A percentile compares a stretch with the other conserved stretches of the same genome.
Conservation (phyloP, 1,284 basidiomycete genomes). For the Entoloma clypeatum region DNA sequence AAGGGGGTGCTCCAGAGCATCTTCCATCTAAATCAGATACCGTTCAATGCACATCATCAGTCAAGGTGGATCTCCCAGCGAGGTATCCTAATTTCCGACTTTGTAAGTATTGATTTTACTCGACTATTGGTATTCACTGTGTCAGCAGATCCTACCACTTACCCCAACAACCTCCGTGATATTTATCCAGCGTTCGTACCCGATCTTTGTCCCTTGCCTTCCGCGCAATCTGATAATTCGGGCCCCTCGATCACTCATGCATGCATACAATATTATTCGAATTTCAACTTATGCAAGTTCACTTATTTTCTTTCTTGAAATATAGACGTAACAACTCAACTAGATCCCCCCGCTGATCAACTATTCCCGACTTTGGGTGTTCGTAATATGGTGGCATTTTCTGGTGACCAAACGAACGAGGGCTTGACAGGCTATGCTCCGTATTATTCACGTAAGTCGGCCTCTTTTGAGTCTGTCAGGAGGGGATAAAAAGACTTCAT, state of each 20-base stretch:
- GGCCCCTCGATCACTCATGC: too few species aligned
- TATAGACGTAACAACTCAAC: too few species aligned
- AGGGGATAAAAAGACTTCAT: too few species aligned
- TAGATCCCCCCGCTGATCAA: too few species aligned
- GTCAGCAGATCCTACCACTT: constrained; percentile 23
- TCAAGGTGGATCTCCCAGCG: constrained; percentile 8
- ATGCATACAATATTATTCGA: too few species aligned
- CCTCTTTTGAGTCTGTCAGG: too few species aligned
- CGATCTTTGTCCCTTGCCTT: background rate
- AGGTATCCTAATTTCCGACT: constrained; percentile 22
- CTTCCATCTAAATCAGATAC: constrained; percentile 4
- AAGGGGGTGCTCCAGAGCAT: background rate
- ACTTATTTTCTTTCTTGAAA: background rate
- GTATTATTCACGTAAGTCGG: too few species aligned
- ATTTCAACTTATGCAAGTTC: constrained; percentile 27
- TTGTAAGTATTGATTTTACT: constrained; percentile 16
- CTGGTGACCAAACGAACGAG: too few species aligned
- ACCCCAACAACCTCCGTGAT: constrained; percentile 20
- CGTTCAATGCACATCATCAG: background rate
- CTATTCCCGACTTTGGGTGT: too few species aligned
- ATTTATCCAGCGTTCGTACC: constrained; percentile 16
- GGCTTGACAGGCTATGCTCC: too few species aligned
- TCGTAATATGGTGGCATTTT: too few species aligned
- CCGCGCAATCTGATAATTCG: too few species aligned
- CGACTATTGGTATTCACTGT: background rate